These are phyloP conservation scores for Aurantiochytrium sp. DNA, from an alignment of 108 stramenopile species.

Conservation along the genomic window DNA sequence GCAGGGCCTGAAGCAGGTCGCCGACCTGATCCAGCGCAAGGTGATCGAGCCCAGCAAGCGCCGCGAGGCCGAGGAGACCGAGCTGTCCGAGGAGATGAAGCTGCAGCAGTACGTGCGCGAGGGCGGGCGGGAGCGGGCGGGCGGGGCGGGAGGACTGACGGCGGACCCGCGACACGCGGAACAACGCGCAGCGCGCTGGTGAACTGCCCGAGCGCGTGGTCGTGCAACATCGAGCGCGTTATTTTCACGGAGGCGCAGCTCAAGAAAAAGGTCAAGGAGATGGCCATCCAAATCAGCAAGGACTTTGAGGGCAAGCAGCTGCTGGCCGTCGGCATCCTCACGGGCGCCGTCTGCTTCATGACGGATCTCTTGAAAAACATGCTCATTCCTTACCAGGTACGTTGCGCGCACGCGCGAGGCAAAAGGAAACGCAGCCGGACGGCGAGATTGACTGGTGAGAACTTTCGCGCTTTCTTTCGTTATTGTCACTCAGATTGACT, in stretches of 20 bases:
- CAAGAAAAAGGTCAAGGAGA: background rate
- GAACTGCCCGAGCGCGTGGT: background rate
- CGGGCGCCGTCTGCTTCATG: conserved; percentile 11
- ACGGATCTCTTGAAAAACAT: background rate
- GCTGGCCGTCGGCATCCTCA: background rate
- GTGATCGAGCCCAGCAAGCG: conserved; percentile 5
- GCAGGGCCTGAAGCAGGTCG: conserved; percentile 10
- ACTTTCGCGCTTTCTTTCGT: no score
- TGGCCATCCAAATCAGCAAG: background rate
- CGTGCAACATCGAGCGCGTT: background rate
- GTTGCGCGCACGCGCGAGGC: background rate
- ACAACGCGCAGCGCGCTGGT: background rate
- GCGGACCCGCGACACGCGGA: background rate
- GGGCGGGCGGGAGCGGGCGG: background rate
- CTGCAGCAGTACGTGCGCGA: background rate
- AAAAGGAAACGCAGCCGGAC: no score
- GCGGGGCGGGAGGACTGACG: background rate
- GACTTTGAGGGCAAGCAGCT: background rate
- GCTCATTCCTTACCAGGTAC: background rate
- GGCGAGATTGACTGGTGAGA: no score
- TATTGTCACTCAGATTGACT: background rate
- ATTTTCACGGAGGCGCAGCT: background rate
- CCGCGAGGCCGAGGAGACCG: background rate
- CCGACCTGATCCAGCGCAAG: conserved; percentile 11
- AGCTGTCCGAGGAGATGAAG: background rate